Conservation (phyloP, 371 early-diverging fungal species). For the Apophysomyces variabilis region DNA sequence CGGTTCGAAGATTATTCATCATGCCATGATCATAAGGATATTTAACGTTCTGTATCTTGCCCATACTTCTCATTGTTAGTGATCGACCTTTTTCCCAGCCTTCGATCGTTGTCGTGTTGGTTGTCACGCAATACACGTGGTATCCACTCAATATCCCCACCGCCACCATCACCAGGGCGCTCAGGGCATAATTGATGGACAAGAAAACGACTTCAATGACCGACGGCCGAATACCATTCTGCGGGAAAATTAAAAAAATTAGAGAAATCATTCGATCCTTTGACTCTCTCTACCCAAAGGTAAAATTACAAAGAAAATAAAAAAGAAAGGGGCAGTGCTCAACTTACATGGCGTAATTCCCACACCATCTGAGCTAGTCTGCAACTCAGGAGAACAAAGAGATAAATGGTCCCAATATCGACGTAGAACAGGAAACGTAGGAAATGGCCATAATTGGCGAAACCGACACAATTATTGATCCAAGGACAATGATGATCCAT, state of each 20-base stretch:
- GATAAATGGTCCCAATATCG: slow-evolving; percentile 58
- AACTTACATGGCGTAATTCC: slow-evolving; percentile 34
- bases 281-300: background rate
- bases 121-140: slow-evolving; percentile 80
- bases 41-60: slow-evolving; percentile 58
- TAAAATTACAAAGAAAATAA: too few relatives aligned
- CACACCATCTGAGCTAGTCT: slow-evolving; percentile 39
- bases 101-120: slow-evolving; percentile 97
- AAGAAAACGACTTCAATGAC: slow-evolving; percentile 67
- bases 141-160: slow-evolving; percentile 84
- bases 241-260: background rate
- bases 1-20: slow-evolving; percentile 72
- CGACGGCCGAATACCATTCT: slow-evolving; percentile 53
- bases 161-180: slow-evolving; percentile 69
- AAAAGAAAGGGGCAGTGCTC: background rate
- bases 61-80: slow-evolving; percentile 70
- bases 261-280: slow-evolving; percentile 1
- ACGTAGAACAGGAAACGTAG: slow-evolving; percentile 84
- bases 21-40: slow-evolving; percentile 96
- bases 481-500: slow-evolving; percentile 98
- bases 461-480: slow-evolving; percentile 97
- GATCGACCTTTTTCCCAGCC: slow-evolving; percentile 84
- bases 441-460: slow-evolving; percentile 87
- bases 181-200: slow-evolving; percentile 67
- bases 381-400: slow-evolving; percentile 44